Conservation (phyloP, 495 filamentous ascomycete species). For the Cercophora newfieldiana region DNA sequence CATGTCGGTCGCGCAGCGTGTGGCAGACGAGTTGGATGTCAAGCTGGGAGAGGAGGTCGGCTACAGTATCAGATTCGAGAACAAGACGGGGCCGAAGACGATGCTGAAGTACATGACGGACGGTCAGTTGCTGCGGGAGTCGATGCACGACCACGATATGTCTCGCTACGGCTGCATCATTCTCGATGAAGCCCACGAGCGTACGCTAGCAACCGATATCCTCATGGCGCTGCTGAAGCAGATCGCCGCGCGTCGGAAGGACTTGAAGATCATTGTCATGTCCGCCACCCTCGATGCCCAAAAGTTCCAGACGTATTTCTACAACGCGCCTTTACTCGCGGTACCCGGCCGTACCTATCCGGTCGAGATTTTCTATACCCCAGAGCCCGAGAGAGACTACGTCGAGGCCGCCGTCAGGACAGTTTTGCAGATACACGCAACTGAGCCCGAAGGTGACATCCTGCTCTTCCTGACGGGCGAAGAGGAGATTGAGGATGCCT, state of each 20-base stretch:
- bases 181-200: slow-evolving; percentile 96
- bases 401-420: slow-evolving; percentile 92
- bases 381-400: slow-evolving; percentile 94
- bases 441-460: slow-evolving; percentile 91
- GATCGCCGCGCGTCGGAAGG: slow-evolving; percentile 71
- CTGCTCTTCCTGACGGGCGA: slow-evolving; percentile 96
- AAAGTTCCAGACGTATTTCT: slow-evolving; percentile 99
- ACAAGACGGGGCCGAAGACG: slow-evolving; percentile 87
- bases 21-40: slow-evolving; percentile 95
- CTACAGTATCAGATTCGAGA: slow-evolving; percentile 99
- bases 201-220: slow-evolving; percentile 92
- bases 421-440: slow-evolving; percentile 92
- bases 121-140: slow-evolving; percentile 96
- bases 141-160: slow-evolving; percentile 94
- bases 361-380: slow-evolving; percentile 98
- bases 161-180: slow-evolving; percentile 96
- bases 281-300: slow-evolving; percentile 94
- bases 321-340: slow-evolving; percentile 85
- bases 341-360: slow-evolving; percentile 95
- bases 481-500: slow-evolving; percentile 97
- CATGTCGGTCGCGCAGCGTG: slow-evolving; percentile 98
- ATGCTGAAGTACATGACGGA: slow-evolving; percentile 99
- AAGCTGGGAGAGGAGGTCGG: slow-evolving; percentile 92
- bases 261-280: slow-evolving; percentile 98
- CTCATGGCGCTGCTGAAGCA: slow-evolving; percentile 94